Evolutionary conservation across 2,329 filamentous ascomycete species (phyloP).

Genomic region (Penicillium sp.): DNA sequence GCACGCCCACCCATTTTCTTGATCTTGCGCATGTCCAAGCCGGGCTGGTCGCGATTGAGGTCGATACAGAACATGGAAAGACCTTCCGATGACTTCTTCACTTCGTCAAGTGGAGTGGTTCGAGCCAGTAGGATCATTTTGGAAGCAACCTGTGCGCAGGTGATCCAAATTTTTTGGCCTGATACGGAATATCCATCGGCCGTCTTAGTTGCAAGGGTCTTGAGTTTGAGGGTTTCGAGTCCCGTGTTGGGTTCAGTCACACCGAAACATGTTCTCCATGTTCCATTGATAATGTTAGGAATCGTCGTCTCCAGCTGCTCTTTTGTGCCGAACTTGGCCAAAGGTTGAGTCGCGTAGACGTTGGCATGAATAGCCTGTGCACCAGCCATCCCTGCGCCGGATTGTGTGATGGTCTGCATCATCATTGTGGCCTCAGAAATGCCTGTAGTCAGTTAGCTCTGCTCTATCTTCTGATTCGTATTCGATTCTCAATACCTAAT

Average conservation of each 20-base stretch:
- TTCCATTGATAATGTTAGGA: constrained; percentile 65
- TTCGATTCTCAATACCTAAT: constrained; percentile 43
- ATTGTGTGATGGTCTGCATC: constrained; percentile 74
- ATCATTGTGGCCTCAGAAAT: constrained; percentile 82
- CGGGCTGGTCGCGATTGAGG: constrained; percentile 57
- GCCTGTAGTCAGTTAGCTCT: constrained; percentile 12
- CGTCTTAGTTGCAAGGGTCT: constrained; percentile 58
- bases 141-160: constrained; percentile 71
- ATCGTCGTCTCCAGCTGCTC: constrained; percentile 61
- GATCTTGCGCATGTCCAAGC: constrained; percentile 65
- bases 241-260: constrained; percentile 81
- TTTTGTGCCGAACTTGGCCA: constrained; percentile 65
- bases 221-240: constrained; percentile 68
- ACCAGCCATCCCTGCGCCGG: constrained; percentile 70
- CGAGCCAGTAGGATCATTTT: constrained; percentile 80
- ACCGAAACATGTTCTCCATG: constrained; percentile 70
- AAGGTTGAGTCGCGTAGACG: constrained; percentile 57
- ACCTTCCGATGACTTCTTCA: constrained; percentile 65
- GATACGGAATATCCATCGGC: constrained; percentile 61
- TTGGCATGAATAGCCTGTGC: constrained; percentile 57
- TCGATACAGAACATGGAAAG: constrained; percentile 78
- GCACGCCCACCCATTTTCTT: constrained; percentile 81
- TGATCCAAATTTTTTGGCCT: constrained; percentile 87
- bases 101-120: constrained; percentile 64
- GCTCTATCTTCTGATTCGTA: fast-evolving